A percentile compares a stretch with the other conserved stretches of the same genome.
phyloP scores from a whole-genome alignment of 2,329 filamentous ascomycete genomes.

The Leptographium flavum region DNA sequence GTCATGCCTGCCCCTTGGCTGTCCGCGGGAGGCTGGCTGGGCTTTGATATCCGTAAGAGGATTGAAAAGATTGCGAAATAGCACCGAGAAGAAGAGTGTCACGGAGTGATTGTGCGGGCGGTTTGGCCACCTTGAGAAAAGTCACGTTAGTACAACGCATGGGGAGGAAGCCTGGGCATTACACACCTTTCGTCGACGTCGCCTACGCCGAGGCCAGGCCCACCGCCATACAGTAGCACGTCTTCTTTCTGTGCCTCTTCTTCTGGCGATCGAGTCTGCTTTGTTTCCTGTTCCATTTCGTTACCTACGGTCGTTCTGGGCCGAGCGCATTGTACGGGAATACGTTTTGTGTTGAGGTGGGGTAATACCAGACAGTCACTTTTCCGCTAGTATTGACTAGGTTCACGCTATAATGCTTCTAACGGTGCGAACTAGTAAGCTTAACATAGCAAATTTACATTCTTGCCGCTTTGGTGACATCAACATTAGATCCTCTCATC shows the following conservation, averaged over 20 bases:
- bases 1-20: constrained; percentile 36
- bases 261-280: constrained; percentile 7
- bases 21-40: constrained; percentile 43
- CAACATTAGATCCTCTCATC: no score
- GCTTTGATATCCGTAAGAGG: constrained; percentile 67
- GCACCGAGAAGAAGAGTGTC: constrained; percentile 69
- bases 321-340: no score
- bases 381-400: no score
- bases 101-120: constrained; percentile 67
- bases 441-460: no score
- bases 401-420: no score
- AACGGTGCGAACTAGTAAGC: no score
- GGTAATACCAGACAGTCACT: no score
- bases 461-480: not conserved
- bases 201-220: constrained; percentile 25
- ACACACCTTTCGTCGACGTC: constrained; percentile 21
- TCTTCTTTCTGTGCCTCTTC: constrained; percentile 33
- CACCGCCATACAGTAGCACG: constrained; percentile 31
- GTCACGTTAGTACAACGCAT: constrained; percentile 2
- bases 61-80: constrained; percentile 69
- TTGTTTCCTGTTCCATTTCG: not conserved
- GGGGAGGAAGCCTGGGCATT: not conserved
- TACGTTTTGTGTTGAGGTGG: no score
- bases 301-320: no score
- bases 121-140: constrained; percentile 55